phyloP scores from a whole-genome alignment of 1,139 yeast species.

The Zygosaccharomyces pseudobailii region DNA sequence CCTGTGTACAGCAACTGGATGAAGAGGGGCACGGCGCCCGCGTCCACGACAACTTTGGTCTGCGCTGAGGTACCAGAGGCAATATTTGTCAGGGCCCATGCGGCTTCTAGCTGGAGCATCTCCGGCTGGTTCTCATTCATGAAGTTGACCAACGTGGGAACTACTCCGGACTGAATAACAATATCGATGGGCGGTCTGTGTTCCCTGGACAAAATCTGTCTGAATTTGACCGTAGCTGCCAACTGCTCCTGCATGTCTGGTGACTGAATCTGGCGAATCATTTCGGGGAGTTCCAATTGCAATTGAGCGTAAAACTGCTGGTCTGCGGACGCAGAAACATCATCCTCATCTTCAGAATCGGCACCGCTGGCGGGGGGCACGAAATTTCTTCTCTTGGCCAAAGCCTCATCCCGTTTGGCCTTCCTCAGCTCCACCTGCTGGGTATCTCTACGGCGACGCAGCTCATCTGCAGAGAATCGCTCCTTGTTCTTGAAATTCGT shows the following conservation, averaged over 20 bases:
- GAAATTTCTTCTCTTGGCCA: slow-evolving; percentile 87
- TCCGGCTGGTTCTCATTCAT: slow-evolving; percentile 76
- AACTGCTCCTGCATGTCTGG: slow-evolving; percentile 76
- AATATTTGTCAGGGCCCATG: slow-evolving; percentile 97
- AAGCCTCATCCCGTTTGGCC: slow-evolving; percentile 91
- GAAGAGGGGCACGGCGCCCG: slow-evolving; percentile 90
- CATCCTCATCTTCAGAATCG: slow-evolving; percentile 40
- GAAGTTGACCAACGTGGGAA: slow-evolving; percentile 82
- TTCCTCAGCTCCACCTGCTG: slow-evolving; percentile 96
- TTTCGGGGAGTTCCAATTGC: slow-evolving; percentile 74
- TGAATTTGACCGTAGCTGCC: slow-evolving; percentile 85
- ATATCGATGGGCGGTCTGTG: slow-evolving; percentile 96
- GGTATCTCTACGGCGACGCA: slow-evolving; percentile 95
- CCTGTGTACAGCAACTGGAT: slow-evolving; percentile 75
- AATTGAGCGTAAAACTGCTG: slow-evolving; percentile 43
- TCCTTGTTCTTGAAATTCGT: slow-evolving; percentile 94
- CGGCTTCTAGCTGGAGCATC: slow-evolving; percentile 92
- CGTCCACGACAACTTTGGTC: slow-evolving; percentile 84
- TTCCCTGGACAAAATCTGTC: slow-evolving; percentile 91
- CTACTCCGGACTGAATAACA: slow-evolving; percentile 90
- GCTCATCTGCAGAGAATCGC: slow-evolving; percentile 90
- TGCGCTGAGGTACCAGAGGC: slow-evolving; percentile 94
- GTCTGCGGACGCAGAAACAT: slow-evolving; percentile 39
- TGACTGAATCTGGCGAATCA: slow-evolving; percentile 79
- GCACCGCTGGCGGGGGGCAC: slow-evolving; percentile 45